Evolutionary conservation across 1,284 basidiomycete genomes (phyloP), one percentile per base, ranked within the genome.

Genomic region (Ceratobasidium sp.): DNA sequence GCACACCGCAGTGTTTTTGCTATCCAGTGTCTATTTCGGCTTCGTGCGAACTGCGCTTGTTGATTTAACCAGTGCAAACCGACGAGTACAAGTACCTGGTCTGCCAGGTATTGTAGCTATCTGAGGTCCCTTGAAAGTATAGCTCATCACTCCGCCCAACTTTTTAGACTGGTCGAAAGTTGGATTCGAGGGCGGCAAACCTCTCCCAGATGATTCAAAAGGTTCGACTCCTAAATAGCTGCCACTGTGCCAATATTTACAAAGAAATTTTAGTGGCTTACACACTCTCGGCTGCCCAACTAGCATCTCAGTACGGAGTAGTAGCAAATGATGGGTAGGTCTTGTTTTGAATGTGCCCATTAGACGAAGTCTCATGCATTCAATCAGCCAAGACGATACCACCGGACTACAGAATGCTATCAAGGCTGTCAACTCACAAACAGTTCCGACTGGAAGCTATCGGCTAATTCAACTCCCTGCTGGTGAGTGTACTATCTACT

Each of bases 401-500:
- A 28, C 26, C 1, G 72, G 55, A 9, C 58, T 73, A 9, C 57
- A 69, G 26, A 41, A 55, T 16, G 72, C 72, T 2, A 73, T 73
- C 39, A 70, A 52, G 28, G 64, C 64, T n/a, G 32, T 61, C 12
- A 60, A 30, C 32, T 60, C 67, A 10, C 67, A 71, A n/a, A 10
- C 55, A 18, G 67, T 60, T 16, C 55, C 57, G 2, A 57, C 26
- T 12, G 64, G 72, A 0, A 41, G 55, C 16, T 73, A 69, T 36
- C 64, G 58, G 1, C 28, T 73, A 21, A 73, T 73, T 30, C 72
- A 73, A 34, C 72, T 73, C 18, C 72, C 72, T 12, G 57, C 64
- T 3, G 72, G 67, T 71, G n/a, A n/a, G 67, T 48, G 50, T 59
- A n/a, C n/a, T 10, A 4, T 18, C 23, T 12, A 21, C 6, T 34